Conservation (phyloP, 768 basidiomycete species). For the Mycena albidolilacea region DNA sequence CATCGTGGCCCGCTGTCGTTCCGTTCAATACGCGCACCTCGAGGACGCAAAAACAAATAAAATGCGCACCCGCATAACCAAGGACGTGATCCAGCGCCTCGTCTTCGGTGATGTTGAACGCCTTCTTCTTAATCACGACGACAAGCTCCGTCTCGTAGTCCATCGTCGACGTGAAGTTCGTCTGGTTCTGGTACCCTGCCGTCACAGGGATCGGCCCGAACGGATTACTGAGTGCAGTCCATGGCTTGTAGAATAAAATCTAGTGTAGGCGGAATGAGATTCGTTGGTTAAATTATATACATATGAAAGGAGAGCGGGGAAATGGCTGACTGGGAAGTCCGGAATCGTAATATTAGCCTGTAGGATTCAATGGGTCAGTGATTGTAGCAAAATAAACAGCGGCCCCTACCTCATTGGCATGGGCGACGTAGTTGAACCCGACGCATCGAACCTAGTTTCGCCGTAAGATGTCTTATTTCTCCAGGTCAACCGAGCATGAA, state of each 20-base stretch:
- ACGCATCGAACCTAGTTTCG: constrained; percentile 41
- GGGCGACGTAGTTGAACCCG: constrained; percentile 49
- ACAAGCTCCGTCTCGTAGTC: constrained; percentile 58
- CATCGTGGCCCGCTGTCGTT: constrained; percentile 53
- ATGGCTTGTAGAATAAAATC: constrained; percentile 44
- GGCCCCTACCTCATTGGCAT: constrained; percentile 43
- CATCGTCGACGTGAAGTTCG: constrained; percentile 55
- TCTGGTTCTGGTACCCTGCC: constrained; percentile 43
- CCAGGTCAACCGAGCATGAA: background rate
- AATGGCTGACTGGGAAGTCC: constrained; percentile 28
- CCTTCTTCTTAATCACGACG: constrained; percentile 57
- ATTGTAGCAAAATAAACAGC: background rate
- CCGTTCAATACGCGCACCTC: background rate
- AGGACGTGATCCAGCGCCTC: constrained; percentile 59
- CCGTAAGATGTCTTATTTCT: background rate
- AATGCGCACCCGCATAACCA: constrained; percentile 47
- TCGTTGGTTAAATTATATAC: no score
- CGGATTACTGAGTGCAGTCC: constrained; percentile 48
- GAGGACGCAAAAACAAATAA: background rate
- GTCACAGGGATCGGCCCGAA: constrained; percentile 47
- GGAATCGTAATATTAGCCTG: constrained; percentile 43
- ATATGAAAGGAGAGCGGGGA: background rate
- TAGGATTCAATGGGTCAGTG: background rate
- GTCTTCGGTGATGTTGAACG: constrained; percentile 59
- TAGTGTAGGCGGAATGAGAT: background rate